Base-by-base conservation (phyloP, 306 rosid genomes). In the Citrullus colocynthis region DNA sequence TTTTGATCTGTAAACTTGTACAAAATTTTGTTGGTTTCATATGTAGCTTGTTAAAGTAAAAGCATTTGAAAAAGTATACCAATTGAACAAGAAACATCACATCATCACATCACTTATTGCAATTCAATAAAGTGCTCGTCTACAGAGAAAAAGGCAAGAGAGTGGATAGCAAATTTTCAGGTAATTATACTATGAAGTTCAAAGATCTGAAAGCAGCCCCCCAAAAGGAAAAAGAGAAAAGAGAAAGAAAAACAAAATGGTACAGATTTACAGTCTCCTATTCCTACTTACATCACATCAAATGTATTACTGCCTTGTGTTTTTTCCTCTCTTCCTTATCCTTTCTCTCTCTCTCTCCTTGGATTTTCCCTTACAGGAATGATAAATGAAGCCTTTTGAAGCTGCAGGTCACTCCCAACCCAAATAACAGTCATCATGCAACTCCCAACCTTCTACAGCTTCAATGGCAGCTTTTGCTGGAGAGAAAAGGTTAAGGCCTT, bases 351-450 rank as follows among this genome's bases (percentile, higher is more conserved):
- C 51, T 69, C 36, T 44, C 56, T 44, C 39, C 18, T 12, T 69
- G 18, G n/a, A 69, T 42, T 69, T 42, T 42, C 75, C 52, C n/a
- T 69, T 3, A 12, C 57, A 21, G n/a, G 75, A 11, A 69, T 44
- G 57, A 21, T 69, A 44, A 69, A 69, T 69, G 55, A 69, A 69
- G 56, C 56, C 56, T 69, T 69, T 69, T 24, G 37, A 69, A 69
- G 57, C 75, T 69, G 75, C 75, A 69, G 75, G 75, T 69, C 75
- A 69, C 75, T 69, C 52, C 74, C 74, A 63, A 63, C 73, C 73
- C 73, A 69, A 13, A 57, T 69, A 44, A 69, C 75, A 69, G 55
- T 44, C 75, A 69, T 69, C 32, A 69, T 69, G 75, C n/a, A 69
- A 69, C 75, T 20, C 37, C 32, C 75, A 69, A 69, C 57, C 75